phyloP scores from a whole-genome alignment of 2,329 filamentous ascomycete genomes.

The Waltergamsia citrina region DNA sequence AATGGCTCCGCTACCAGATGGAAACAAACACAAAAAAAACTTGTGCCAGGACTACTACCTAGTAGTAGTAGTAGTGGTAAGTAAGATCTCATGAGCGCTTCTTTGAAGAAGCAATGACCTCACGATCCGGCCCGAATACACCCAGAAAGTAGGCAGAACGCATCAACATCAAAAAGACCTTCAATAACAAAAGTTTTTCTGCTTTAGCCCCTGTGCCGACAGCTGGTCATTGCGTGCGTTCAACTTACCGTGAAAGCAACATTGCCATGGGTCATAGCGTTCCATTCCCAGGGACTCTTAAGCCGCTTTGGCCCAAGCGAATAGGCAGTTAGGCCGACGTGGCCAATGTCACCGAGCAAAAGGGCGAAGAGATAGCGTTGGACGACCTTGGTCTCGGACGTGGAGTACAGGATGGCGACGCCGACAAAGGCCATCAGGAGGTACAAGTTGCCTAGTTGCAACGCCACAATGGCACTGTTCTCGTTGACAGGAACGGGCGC shows the following conservation, averaged over 20 bases:
- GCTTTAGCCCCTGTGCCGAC: background rate
- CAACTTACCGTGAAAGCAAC: conserved; percentile 51
- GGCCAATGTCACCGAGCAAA: conserved; percentile 57
- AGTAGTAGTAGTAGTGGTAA: no score
- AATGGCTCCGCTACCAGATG: no score
- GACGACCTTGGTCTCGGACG: conserved; percentile 55
- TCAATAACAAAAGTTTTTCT: background rate
- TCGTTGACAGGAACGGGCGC: conserved; percentile 25
- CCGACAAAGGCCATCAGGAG: conserved; percentile 56
- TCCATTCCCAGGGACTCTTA: conserved; percentile 50
- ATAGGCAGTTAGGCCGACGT: conserved; percentile 51
- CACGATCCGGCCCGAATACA: conserved; percentile 41
- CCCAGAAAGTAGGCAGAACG: conserved; percentile 50
- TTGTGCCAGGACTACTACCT: no score
- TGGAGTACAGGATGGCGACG: conserved; percentile 53
- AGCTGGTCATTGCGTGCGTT: background rate
- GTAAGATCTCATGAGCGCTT: conserved; percentile 14
- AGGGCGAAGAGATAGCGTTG: conserved; percentile 58
- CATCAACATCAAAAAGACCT: conserved; percentile 46
- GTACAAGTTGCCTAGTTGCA: conserved; percentile 63
- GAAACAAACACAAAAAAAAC: no score
- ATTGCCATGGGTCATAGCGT: conserved; percentile 65
- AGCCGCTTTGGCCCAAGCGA: conserved; percentile 47
- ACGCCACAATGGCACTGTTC: conserved; percentile 46
- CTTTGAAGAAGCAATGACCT: conserved; percentile 9